These are phyloP conservation scores for Zymoseptoria crescenta DNA, from an alignment of 2,329 filamentous ascomycete species.

Conservation along the genomic window DNA sequence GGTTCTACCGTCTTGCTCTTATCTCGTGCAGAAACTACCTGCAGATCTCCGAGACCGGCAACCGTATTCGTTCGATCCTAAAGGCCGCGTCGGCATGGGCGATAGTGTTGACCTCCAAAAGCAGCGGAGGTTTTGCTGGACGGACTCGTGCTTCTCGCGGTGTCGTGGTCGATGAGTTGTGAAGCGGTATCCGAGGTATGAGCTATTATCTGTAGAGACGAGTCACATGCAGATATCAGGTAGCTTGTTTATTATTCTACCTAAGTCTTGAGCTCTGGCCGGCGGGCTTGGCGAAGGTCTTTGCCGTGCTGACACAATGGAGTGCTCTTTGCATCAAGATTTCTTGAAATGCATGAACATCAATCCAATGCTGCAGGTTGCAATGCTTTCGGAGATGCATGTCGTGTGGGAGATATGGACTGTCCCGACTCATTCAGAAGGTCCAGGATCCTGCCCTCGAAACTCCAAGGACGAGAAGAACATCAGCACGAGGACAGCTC, in stretches of 20 bases:
- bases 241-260: neutral
- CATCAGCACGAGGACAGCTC: neutral
- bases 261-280: neutral
- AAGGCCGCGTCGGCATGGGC: constrained; percentile 2
- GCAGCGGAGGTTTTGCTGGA: neutral
- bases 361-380: neutral
- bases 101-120: neutral
- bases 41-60: constrained; percentile 13
- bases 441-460: too few species aligned
- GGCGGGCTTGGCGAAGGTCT: too few species aligned
- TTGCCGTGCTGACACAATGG: neutral
- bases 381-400: neutral
- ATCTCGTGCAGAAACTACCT: constrained; percentile 5
- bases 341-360: neutral
- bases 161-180: neutral
- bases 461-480: neutral
- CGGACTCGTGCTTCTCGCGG: neutral
- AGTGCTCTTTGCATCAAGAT: neutral
- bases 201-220: neutral
- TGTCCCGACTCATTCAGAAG: too few species aligned
- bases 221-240: neutral
- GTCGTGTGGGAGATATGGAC: too few species aligned
- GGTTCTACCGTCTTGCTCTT: neutral
- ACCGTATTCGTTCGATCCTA: constrained; percentile 15
- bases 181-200: neutral